A percentile compares a stretch with the other conserved stretches of the same genome.
Evolutionary conservation across 2,329 filamentous ascomycete species (phyloP).

Genomic region (Microcyclospora pomicola): DNA sequence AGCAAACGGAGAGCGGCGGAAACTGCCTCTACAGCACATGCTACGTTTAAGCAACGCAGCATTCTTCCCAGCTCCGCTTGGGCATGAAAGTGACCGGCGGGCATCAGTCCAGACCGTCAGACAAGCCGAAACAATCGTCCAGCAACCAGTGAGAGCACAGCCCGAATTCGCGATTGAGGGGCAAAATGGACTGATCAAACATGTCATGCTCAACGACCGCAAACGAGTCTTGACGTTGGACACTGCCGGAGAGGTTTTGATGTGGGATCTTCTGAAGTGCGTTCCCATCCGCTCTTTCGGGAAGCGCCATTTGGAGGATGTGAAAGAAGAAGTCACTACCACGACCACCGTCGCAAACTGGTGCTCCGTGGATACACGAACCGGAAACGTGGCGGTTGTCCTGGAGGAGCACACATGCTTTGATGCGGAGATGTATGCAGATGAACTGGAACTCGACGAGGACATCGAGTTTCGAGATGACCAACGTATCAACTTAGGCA

Average conservation of each 20-base stretch:
- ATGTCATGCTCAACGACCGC: conserved; percentile 80
- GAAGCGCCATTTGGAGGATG: conserved; percentile 85
- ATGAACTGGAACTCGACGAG: conserved; percentile 64
- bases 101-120: conserved; percentile 30
- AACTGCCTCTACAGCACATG: conserved; percentile 65
- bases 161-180: conserved; percentile 61
- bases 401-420: conserved; percentile 93
- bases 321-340: conserved; percentile 75
- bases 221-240: conserved; percentile 81
- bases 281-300: conserved; percentile 82
- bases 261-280: conserved; percentile 91
- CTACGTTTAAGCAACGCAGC: conserved; percentile 76
- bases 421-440: conserved; percentile 92
- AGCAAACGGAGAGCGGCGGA: conserved; percentile 34
- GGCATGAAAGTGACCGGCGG: no score
- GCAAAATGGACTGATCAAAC: conserved; percentile 88
- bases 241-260: conserved; percentile 81
- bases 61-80: conserved; percentile 46
- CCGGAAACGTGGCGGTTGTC: conserved; percentile 78
- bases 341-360: conserved; percentile 82
- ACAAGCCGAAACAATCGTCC: neutral
- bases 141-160: conserved; percentile 27
- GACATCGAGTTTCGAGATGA: conserved; percentile 78
- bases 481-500: conserved; percentile 90
- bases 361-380: conserved; percentile 90